Conservation (phyloP, 83 land plant genomes). For the Picea abies region DNA sequence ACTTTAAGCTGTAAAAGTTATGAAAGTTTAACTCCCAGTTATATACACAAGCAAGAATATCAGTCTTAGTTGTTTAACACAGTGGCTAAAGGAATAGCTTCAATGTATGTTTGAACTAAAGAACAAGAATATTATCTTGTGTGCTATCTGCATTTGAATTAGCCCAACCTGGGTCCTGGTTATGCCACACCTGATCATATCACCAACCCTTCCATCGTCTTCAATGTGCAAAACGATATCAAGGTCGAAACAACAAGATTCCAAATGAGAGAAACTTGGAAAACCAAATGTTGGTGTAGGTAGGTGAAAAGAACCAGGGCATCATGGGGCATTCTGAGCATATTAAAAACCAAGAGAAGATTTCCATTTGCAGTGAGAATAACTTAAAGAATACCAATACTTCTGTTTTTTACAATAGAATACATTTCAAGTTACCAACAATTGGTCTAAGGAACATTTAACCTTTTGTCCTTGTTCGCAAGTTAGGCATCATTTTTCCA, state of each 20-base stretch:
- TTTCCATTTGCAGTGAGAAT: neutral
- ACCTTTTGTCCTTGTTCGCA: neutral
- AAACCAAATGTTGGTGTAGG: too few relatives aligned
- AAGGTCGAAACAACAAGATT: neutral
- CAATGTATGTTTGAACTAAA: neutral
- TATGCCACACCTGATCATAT: slow-evolving; percentile 2
- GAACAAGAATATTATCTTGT: neutral
- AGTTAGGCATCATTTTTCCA: neutral
- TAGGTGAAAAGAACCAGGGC: neutral
- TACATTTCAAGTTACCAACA: neutral
- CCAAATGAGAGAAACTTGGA: neutral
- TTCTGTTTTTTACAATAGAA: neutral
- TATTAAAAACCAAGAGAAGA: neutral
- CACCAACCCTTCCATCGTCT: neutral
- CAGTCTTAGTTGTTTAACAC: neutral
- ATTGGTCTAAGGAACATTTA: neutral
- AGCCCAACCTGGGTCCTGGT: neutral
- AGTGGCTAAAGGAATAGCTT: neutral
- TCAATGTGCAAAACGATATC: neutral
- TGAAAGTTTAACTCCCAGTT: neutral
- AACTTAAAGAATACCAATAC: neutral
- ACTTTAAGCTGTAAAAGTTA: neutral
- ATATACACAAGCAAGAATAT: neutral
- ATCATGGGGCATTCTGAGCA: neutral
- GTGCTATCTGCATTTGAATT: neutral